Conservation (phyloP, 78 protist species). For the slime mould (Dictyostelium discoideum) region DNA sequence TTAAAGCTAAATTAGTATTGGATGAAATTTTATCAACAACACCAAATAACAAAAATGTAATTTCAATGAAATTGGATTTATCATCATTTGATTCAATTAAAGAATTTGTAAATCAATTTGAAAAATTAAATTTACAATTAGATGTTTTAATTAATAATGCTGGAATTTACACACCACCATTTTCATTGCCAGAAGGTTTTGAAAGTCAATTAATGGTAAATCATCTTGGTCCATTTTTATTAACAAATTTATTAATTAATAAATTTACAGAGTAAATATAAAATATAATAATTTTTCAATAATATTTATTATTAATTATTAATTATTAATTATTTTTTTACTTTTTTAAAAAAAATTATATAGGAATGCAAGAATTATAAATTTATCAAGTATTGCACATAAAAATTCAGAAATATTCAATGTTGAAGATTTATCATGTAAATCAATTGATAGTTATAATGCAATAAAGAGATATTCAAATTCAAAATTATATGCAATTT, state of each 20-base stretch:
- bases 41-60: no score
- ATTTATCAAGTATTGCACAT: background rate
- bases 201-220: constrained; percentile 30
- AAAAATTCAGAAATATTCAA: background rate
- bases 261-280: background rate
- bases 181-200: constrained; percentile 21
- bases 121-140: background rate
- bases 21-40: no score
- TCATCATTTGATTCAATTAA: no score
- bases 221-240: constrained; percentile 59
- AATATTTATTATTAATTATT: no score
- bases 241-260: constrained; percentile 36
- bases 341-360: no score
- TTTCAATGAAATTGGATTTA: no score
- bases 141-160: constrained; percentile 65
- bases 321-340: no score
- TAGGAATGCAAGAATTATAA: constrained; percentile 16
- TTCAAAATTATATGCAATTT: constrained; percentile 20
- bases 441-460: background rate
- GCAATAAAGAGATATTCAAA: background rate
- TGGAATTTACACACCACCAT: constrained; percentile 11
- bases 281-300: no score
- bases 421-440: constrained; percentile 27
- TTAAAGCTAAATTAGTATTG: no score
- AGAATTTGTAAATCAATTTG: no score